phyloP scores from a whole-genome alignment of 495 filamentous ascomycete genomes.

The Umbilicaria muhlenbergii region DNA sequence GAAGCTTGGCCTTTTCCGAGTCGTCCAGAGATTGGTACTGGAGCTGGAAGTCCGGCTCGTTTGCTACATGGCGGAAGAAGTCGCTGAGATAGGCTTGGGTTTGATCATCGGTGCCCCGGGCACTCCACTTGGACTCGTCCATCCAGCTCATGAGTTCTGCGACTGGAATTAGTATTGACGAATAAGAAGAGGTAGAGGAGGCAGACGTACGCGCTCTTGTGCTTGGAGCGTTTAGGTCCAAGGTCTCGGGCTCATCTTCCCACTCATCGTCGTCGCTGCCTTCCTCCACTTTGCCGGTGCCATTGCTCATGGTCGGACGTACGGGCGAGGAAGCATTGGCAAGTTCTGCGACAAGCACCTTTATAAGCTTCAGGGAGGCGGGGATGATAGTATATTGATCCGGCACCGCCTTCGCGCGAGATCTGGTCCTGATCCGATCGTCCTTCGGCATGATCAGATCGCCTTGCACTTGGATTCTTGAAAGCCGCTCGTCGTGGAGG shows the following conservation, averaged over 20 bases:
- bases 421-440: conserved; percentile 83
- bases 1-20: conserved; percentile 61
- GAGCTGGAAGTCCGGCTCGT: conserved; percentile 57
- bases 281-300: conserved; percentile 26
- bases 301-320: neutral
- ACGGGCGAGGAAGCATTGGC: conserved; percentile 41
- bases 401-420: conserved; percentile 67
- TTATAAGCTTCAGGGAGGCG: conserved; percentile 84
- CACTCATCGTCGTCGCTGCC: conserved; percentile 63
- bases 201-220: conserved; percentile 16
- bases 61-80: conserved; percentile 64
- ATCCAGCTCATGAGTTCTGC: conserved; percentile 63
- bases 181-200: conserved; percentile 1
- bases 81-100: conserved; percentile 68
- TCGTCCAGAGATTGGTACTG: conserved; percentile 53
- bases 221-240: conserved; percentile 56
- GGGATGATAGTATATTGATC: conserved; percentile 81
- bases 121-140: conserved; percentile 26
- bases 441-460: conserved; percentile 73
- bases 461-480: conserved; percentile 71
- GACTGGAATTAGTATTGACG: neutral
- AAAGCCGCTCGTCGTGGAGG: conserved; percentile 67
- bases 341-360: conserved; percentile 86
- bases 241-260: conserved; percentile 69
- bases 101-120: conserved; percentile 70